phyloP scores from a whole-genome alignment of 352 stramenopile genomes.

The Pythium chondricola region DNA sequence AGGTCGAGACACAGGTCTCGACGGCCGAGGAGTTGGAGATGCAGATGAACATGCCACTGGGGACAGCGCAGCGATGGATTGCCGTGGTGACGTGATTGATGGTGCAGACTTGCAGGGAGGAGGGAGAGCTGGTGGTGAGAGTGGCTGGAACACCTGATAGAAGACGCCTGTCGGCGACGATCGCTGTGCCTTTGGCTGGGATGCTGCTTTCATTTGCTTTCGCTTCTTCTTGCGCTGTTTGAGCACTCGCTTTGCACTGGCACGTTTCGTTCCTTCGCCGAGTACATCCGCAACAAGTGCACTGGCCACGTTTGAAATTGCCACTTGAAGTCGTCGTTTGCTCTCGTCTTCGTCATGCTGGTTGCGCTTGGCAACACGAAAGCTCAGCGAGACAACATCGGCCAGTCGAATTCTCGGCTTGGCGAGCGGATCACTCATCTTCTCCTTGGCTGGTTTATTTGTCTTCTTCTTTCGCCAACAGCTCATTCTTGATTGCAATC shows the following conservation, averaged over 20 bases:
- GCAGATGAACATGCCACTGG: background rate
- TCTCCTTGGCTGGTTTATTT: slow-evolving; percentile 1
- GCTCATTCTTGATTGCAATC: slow-evolving; percentile 1
- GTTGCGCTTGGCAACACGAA: too few species aligned
- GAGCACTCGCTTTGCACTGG: background rate
- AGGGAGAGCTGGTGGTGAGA: slow-evolving; percentile 17
- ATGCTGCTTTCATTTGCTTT: slow-evolving; percentile 1
- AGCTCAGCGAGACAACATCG: too few species aligned
- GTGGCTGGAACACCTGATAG: slow-evolving; percentile 20
- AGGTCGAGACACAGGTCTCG: background rate
- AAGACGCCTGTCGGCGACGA: slow-evolving; percentile 18
- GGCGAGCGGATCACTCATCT: slow-evolving; percentile 4
- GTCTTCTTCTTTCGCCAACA: slow-evolving; percentile 3
- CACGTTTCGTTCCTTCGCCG: slow-evolving; percentile 1
- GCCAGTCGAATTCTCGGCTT: too few species aligned
- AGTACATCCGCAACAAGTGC: background rate
- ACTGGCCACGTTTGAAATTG: too few species aligned
- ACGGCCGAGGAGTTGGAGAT: background rate
- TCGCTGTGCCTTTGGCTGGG: too few species aligned
- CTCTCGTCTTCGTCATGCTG: too few species aligned
- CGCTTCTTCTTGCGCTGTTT: slow-evolving; percentile 1
- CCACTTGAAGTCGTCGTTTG: too few species aligned
- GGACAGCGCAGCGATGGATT: background rate
- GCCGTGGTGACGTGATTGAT: slow-evolving; percentile 4
- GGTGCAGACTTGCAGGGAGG: slow-evolving; percentile 8